Conservation (phyloP, 805 yeast species). For the Teunomyces pallodes region DNA sequence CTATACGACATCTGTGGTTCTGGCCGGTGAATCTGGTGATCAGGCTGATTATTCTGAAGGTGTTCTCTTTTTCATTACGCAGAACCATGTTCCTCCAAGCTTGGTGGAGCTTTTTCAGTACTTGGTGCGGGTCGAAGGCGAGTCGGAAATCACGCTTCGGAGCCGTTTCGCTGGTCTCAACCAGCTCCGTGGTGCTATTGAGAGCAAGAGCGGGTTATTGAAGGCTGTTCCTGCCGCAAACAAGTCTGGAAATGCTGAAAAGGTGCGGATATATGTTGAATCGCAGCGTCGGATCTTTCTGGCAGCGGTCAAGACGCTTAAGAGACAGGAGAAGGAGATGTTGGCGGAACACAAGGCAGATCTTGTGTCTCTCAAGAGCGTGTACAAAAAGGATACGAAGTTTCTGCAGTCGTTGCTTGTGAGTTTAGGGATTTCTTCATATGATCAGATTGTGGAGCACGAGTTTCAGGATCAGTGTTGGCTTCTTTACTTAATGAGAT, state of each 20-base stretch:
- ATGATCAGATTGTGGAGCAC: slow-evolving; percentile 48
- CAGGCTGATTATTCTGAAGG: slow-evolving; percentile 25
- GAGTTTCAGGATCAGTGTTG: slow-evolving; percentile 57
- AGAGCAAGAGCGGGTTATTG: slow-evolving; percentile 40
- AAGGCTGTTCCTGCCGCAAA: neutral
- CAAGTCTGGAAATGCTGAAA: slow-evolving; percentile 8
- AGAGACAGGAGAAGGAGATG: slow-evolving; percentile 44
- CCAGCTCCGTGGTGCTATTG: slow-evolving; percentile 50
- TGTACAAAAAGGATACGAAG: slow-evolving; percentile 52
- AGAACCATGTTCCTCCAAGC: slow-evolving; percentile 37
- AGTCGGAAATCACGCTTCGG: slow-evolving; percentile 42
- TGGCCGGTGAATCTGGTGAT: slow-evolving; percentile 4
- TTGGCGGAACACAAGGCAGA: slow-evolving; percentile 42
- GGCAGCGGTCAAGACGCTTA: slow-evolving; percentile 42
- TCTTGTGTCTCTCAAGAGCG: slow-evolving; percentile 54
- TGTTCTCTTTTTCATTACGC: slow-evolving; percentile 38
- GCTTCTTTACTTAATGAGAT: slow-evolving; percentile 62
- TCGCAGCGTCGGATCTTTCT: slow-evolving; percentile 51
- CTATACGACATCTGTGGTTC: slow-evolving; percentile 38
- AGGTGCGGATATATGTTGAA: slow-evolving; percentile 45
- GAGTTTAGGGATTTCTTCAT: slow-evolving; percentile 55
- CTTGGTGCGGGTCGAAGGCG: slow-evolving; percentile 36
- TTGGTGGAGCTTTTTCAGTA: slow-evolving; percentile 54
- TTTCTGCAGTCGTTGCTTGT: slow-evolving; percentile 55
- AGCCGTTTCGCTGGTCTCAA: slow-evolving; percentile 61